phyloP scores from a whole-genome alignment of 139 green algal species.

The Chlamydomonas sp. region DNA sequence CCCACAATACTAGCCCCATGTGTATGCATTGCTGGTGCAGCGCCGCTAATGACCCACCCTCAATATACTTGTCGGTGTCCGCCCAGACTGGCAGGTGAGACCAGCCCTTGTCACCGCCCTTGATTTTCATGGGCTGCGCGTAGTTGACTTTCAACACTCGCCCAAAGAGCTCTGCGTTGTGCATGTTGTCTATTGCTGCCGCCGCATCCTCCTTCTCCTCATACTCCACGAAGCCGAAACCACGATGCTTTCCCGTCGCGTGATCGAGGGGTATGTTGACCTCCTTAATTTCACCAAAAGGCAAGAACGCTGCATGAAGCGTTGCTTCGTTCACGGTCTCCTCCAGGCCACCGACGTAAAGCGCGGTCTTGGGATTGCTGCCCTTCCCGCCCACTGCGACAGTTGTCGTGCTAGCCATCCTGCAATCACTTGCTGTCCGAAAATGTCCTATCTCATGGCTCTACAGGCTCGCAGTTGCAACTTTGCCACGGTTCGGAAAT shows the following conservation, averaged over 20 bases:
- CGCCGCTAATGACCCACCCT: background rate
- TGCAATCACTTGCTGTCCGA: background rate
- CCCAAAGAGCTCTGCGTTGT: slow-evolving; percentile 88
- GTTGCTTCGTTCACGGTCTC: slow-evolving; percentile 90
- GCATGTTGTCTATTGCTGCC: slow-evolving; percentile 97
- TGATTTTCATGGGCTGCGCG: slow-evolving; percentile 94
- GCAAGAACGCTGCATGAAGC: slow-evolving; percentile 95
- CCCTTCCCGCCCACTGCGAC: slow-evolving; percentile 72
- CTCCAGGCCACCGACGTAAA: slow-evolving; percentile 95
- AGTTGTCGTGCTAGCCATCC: slow-evolving; percentile 56
- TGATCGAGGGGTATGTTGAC: slow-evolving; percentile 95
- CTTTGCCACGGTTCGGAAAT: too few species aligned
- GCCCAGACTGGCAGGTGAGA: slow-evolving; percentile 78
- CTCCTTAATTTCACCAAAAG: slow-evolving; percentile 98
- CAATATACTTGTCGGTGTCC: slow-evolving; percentile 62
- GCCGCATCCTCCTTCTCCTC: slow-evolving; percentile 90
- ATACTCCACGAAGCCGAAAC: slow-evolving; percentile 98
- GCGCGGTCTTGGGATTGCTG: slow-evolving; percentile 87
- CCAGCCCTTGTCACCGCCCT: slow-evolving; percentile 90
- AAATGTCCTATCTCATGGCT: too few species aligned
- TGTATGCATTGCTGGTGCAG: too few species aligned
- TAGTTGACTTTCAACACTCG: slow-evolving; percentile 86
- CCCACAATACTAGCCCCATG: too few species aligned
- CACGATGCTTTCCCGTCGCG: slow-evolving; percentile 68
- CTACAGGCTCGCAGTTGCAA: too few species aligned